phyloP scores from a whole-genome alignment of 176 grass and related monocot species.

The Oryza longistaminata region DNA sequence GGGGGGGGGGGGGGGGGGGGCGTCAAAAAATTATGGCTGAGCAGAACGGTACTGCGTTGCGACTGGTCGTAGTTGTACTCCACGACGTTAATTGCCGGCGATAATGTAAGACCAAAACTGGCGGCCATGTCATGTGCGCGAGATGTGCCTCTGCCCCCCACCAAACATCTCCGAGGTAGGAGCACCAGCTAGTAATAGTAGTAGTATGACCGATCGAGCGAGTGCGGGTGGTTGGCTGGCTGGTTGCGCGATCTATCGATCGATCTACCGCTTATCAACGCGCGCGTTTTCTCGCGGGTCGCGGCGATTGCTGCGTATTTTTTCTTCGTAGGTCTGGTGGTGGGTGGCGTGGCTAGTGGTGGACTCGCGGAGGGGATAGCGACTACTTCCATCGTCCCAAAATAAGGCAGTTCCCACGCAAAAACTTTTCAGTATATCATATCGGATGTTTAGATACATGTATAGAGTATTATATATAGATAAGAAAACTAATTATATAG shows the following conservation, averaged over 20 bases:
- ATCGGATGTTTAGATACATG: too few species aligned
- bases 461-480: too few species aligned
- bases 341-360: not conserved
- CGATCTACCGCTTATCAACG: not conserved
- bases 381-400: too few species aligned
- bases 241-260: conserved; percentile 42
- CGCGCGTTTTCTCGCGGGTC: too few species aligned
- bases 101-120: not conserved
- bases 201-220: too few species aligned
- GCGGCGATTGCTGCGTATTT: too few species aligned
- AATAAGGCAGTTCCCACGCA: too few species aligned
- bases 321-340: too few species aligned
- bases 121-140: conserved; percentile 32
- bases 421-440: too few species aligned
- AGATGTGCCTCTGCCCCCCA: not conserved
- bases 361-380: not conserved
- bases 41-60: not conserved
- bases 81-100: not conserved
- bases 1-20: too few species aligned
- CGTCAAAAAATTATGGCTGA: conserved; percentile 6
- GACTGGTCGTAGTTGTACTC: not conserved
- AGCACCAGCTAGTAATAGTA: too few species aligned
- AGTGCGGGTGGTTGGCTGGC: not conserved
- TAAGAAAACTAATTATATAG: too few species aligned
- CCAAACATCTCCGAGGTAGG: not conserved